Conservation (phyloP, 306 rosid genomes). For the Senna tora region DNA sequence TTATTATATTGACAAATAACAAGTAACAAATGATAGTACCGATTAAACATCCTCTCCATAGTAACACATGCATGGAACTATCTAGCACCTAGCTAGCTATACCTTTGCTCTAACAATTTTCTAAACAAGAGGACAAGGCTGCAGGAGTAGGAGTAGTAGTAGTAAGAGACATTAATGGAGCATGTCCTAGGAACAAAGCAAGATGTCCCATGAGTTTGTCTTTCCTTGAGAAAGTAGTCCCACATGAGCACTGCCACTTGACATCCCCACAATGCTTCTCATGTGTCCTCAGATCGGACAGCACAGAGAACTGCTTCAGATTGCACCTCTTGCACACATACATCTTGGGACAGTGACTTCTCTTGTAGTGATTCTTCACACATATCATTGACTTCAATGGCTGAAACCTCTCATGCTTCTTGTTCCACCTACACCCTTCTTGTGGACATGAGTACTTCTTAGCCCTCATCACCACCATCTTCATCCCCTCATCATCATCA, state of each 20-base stretch:
- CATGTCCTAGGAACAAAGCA: slow-evolving; percentile 76
- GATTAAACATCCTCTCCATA: too few species aligned
- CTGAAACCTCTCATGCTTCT: slow-evolving; percentile 77
- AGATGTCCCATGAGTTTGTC: slow-evolving; percentile 95
- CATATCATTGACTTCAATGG: slow-evolving; percentile 92
- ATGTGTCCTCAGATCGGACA: slow-evolving; percentile 88
- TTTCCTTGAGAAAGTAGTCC: slow-evolving; percentile 89
- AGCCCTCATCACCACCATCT: slow-evolving; percentile 30
- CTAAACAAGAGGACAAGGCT: slow-evolving; percentile 15
- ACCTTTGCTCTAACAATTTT: slow-evolving; percentile 34
- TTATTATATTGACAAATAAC: too few species aligned
- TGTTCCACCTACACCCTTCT: slow-evolving; percentile 91
- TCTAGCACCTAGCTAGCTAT: too few species aligned
- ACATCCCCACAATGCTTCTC: slow-evolving; percentile 96
- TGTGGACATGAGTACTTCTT: slow-evolving; percentile 91
- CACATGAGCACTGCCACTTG: slow-evolving; percentile 89
- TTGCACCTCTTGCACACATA: slow-evolving; percentile 89
- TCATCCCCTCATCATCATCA: too few species aligned
- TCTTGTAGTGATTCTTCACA: slow-evolving; percentile 90
- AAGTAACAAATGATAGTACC: too few species aligned
- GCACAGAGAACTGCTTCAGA: slow-evolving; percentile 83
- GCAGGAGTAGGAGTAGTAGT: not conserved
- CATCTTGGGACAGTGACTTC: slow-evolving; percentile 96
- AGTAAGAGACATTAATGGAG: too few species aligned
- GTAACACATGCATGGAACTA: too few species aligned